phyloP scores from a whole-genome alignment of 371 early-diverging fungal species.

The Mortierella sp. region DNA sequence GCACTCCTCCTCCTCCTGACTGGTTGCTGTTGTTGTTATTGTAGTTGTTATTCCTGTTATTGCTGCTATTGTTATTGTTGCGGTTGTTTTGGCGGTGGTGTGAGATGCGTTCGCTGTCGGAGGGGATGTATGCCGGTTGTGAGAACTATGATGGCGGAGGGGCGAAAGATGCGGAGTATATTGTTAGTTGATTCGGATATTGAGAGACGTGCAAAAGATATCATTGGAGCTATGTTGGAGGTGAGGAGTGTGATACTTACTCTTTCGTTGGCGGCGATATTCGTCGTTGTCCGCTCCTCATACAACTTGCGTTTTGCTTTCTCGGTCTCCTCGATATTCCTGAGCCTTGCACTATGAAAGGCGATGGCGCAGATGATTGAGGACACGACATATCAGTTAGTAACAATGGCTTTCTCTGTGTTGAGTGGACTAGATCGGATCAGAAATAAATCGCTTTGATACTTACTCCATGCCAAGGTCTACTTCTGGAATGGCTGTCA shows the following conservation, averaged over 20 bases:
- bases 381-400: neutral
- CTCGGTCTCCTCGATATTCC: conserved; percentile 91
- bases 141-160: conserved; percentile 22
- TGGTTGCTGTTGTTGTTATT: conserved; percentile 4
- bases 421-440: neutral
- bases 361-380: neutral
- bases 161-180: conserved; percentile 24
- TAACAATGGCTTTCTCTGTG: neutral
- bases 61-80: conserved; percentile 28
- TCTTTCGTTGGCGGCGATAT: conserved; percentile 24
- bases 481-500: conserved; percentile 95
- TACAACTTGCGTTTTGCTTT: conserved; percentile 77
- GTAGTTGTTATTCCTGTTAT: conserved; percentile 13
- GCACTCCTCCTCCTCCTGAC: conserved; percentile 12
- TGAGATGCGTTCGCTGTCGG: conserved; percentile 49
- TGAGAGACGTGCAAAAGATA: neutral
- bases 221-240: no score
- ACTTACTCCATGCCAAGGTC: conserved; percentile 89
- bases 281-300: conserved; percentile 46
- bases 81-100: conserved; percentile 48
- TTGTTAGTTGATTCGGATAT: neutral
- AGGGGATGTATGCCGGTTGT: conserved; percentile 46
- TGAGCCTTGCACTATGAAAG: conserved; percentile 71
- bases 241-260: neutral
- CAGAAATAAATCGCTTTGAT: neutral